Conservation (phyloP, 108 stramenopile genomes). For the Mayamaea pseudoterrestris region DNA sequence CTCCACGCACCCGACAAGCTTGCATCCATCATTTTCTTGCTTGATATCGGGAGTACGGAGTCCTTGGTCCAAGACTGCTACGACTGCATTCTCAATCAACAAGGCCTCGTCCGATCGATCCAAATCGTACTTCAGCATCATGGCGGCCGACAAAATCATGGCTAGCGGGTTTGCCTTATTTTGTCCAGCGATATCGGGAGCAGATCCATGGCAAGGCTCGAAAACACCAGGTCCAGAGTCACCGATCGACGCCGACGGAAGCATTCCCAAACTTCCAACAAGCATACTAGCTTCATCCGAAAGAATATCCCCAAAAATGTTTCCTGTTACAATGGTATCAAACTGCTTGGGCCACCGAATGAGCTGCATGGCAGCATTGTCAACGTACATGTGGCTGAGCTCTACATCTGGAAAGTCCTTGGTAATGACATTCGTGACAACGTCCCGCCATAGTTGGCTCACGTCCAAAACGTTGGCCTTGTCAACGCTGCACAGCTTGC, state of each 20-base stretch:
- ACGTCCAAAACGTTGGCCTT: slow-evolving; percentile 99
- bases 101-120: slow-evolving; percentile 80
- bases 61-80: slow-evolving; percentile 80
- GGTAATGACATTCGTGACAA: slow-evolving; percentile 81
- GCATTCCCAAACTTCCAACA: slow-evolving; percentile 96
- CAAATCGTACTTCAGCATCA: slow-evolving; percentile 96
- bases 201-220: slow-evolving; percentile 97
- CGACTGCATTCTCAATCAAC: slow-evolving; percentile 82
- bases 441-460: slow-evolving; percentile 94
- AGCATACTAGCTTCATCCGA: slow-evolving; percentile 97
- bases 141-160: slow-evolving; percentile 95
- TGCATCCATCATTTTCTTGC: slow-evolving; percentile 79
- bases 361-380: slow-evolving; percentile 98
- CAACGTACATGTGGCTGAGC: slow-evolving; percentile 96
- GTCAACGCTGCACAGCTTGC: slow-evolving; percentile 93
- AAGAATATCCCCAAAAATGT: slow-evolving; percentile 98
- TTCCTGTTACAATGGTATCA: slow-evolving; percentile 95
- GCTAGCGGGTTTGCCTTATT: slow-evolving; percentile 96
- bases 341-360: slow-evolving; percentile 98
- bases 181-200: slow-evolving; percentile 95
- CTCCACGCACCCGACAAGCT: slow-evolving; percentile 77
- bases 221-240: slow-evolving; percentile 96
- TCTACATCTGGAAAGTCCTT: slow-evolving; percentile 86
- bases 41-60: slow-evolving; percentile 89
- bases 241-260: slow-evolving; percentile 94